Conservation (phyloP, 306 rosid species). For the Casuarina cunninghamiana region DNA sequence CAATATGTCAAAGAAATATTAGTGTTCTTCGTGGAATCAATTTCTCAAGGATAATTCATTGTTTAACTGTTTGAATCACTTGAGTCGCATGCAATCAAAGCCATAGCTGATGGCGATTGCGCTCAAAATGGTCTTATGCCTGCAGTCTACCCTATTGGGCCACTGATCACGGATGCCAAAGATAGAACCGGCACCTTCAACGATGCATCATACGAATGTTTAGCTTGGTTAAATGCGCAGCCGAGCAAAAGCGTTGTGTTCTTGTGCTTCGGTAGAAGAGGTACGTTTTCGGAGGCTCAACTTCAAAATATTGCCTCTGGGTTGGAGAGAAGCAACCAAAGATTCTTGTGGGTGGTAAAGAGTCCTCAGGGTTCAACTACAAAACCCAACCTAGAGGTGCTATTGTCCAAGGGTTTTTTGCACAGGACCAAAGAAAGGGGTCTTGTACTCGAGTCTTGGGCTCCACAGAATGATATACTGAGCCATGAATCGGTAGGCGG, state of each 20-base stretch:
- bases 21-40: no score
- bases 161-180: constrained; percentile 23
- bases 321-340: constrained; percentile 7
- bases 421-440: background rate
- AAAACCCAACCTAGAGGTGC: background rate
- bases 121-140: constrained; percentile 10
- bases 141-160: constrained; percentile 23
- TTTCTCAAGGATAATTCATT: no score
- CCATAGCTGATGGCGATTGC: constrained; percentile 14
- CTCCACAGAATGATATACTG: constrained; percentile 6
- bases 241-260: constrained; percentile 4
- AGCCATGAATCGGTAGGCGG: constrained; percentile 1
- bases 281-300: constrained; percentile 4
- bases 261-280: constrained; percentile 8
- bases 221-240: constrained; percentile 3
- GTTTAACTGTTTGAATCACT: constrained; percentile 21
- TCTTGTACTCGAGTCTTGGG: constrained; percentile 1
- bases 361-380: background rate
- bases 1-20: no score
- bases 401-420: constrained; percentile 1
- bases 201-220: background rate
- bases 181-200: background rate
- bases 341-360: constrained; percentile 16
- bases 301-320: background rate
- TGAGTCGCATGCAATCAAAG: constrained; percentile 1